These are phyloP conservation scores for Fusarium acutatum DNA, from an alignment of 2,329 filamentous ascomycete genomes.

Conservation along the genomic window DNA sequence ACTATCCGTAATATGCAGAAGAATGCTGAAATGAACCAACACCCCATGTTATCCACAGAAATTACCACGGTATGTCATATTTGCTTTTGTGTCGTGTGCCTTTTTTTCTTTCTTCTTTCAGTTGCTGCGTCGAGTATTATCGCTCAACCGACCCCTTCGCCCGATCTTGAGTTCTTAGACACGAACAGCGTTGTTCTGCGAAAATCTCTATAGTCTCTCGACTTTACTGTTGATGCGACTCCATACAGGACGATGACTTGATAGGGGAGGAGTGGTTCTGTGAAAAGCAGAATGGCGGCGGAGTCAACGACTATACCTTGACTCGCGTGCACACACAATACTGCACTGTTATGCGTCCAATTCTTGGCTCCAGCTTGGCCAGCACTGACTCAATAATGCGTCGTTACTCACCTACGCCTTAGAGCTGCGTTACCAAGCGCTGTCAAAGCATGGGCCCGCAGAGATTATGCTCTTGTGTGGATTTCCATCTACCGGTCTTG, in stretches of 20 bases:
- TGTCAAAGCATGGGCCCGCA: conserved; percentile 30
- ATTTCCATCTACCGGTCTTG: conserved; percentile 33
- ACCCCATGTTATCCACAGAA: neutral
- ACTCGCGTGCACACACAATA: conserved; percentile 10
- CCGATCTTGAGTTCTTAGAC: neutral
- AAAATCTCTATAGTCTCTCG: neutral
- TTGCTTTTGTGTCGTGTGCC: conserved; percentile 18
- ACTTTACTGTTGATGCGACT: too few relatives aligned
- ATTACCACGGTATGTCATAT: neutral
- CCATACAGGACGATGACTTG: neutral
- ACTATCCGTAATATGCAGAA: neutral
- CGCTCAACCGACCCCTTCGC: neutral
- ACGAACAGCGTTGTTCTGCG: neutral
- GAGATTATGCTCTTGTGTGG: conserved; percentile 8
- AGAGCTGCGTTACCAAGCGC: conserved; percentile 21
- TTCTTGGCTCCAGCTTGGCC: neutral
- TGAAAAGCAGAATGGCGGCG: neutral
- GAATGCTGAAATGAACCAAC: neutral
- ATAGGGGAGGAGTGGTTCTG: neutral
- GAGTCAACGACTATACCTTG: neutral
- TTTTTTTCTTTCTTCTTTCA: neutral
- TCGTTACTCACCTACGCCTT: neutral
- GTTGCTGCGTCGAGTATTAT: neutral
- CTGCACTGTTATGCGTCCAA: neutral
- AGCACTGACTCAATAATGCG: neutral